These are phyloP conservation scores for Globisporangium acanthophoron DNA, from an alignment of 352 stramenopile genomes.

Conservation along the genomic window DNA sequence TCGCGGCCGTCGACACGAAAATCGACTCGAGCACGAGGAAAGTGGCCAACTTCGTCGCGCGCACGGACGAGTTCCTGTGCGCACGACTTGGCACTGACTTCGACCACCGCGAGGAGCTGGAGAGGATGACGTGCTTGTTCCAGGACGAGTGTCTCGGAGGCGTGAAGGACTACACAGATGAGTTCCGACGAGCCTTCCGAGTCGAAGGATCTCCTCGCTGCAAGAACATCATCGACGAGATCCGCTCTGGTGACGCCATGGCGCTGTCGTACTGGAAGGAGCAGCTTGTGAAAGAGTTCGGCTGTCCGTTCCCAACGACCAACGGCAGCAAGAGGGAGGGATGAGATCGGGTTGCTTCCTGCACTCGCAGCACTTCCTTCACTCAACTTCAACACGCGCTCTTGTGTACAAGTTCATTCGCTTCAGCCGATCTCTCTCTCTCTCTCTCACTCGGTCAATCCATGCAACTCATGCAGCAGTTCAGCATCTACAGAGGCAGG, in stretches of 20 bases:
- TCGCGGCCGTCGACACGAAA: slow-evolving; percentile 7
- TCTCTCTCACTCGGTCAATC: background rate
- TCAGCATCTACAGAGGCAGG: slow-evolving; percentile 26
- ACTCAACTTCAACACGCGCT: background rate
- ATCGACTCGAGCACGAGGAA: slow-evolving; percentile 1
- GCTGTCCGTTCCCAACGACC: slow-evolving; percentile 8
- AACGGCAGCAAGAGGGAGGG: background rate
- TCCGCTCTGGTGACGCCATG: slow-evolving; percentile 12
- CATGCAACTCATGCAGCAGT: background rate
- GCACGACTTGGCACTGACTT: slow-evolving; percentile 4
- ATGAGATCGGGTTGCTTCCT: background rate
- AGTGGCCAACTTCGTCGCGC: slow-evolving; percentile 12
- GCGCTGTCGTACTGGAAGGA: slow-evolving; percentile 23
- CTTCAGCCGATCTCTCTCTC: background rate
- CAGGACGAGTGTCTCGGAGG: slow-evolving; percentile 33
- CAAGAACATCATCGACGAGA: slow-evolving; percentile 23
- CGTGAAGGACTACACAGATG: slow-evolving; percentile 27
- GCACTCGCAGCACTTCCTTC: background rate
- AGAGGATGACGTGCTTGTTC: slow-evolving; percentile 43
- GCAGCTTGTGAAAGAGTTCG: slow-evolving; percentile 11
- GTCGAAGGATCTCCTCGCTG: slow-evolving; percentile 21
- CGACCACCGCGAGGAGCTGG: slow-evolving; percentile 14
- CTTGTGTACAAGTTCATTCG: background rate
- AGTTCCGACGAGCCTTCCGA: slow-evolving; percentile 30
- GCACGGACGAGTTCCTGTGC: slow-evolving; percentile 9